Evolutionary conservation across 2,329 filamentous ascomycete species (phyloP).

Genomic region (Polytolypa hystricis): DNA sequence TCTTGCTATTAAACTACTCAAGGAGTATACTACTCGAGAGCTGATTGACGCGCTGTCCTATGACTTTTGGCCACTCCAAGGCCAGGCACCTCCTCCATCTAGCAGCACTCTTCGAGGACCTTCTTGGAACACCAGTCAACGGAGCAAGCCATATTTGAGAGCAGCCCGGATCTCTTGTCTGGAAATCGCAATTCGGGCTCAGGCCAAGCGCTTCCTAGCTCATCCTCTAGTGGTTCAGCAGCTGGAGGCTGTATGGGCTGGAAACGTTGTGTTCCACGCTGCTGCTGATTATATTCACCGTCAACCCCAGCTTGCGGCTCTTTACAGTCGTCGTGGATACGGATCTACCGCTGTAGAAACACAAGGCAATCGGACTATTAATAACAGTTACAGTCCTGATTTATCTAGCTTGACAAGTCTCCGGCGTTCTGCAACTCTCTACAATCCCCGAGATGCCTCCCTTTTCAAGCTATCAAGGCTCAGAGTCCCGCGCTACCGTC

Average conservation of each 20-base stretch:
- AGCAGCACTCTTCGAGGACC: constrained; percentile 23
- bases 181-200: constrained; percentile 84
- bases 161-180: constrained; percentile 76
- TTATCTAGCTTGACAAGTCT: constrained; percentile 10
- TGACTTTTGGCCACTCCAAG: constrained; percentile 87
- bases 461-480: constrained; percentile 84
- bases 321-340: constrained; percentile 15
- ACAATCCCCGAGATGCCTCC: constrained; percentile 82
- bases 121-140: constrained; percentile 25
- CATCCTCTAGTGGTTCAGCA: constrained; percentile 89
- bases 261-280: constrained; percentile 88
- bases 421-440: constrained; percentile 70
- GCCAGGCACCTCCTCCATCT: constrained; percentile 46
- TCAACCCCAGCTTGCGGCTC: constrained; percentile 30
- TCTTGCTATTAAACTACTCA: constrained; percentile 76
- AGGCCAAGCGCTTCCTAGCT: constrained; percentile 82
- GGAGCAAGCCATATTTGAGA: constrained; percentile 40
- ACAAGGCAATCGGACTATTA: not conserved
- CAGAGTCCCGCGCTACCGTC: constrained; percentile 81
- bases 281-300: constrained; percentile 76
- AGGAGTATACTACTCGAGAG: constrained; percentile 80
- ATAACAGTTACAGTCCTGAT: constrained; percentile 11
- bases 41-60: constrained; percentile 90
- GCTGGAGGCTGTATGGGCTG: constrained; percentile 94
- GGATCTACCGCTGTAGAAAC: constrained; percentile 12